Evolutionary conservation across 1,284 basidiomycete genomes (phyloP).

Genomic region (Athelia psychrophila): DNA sequence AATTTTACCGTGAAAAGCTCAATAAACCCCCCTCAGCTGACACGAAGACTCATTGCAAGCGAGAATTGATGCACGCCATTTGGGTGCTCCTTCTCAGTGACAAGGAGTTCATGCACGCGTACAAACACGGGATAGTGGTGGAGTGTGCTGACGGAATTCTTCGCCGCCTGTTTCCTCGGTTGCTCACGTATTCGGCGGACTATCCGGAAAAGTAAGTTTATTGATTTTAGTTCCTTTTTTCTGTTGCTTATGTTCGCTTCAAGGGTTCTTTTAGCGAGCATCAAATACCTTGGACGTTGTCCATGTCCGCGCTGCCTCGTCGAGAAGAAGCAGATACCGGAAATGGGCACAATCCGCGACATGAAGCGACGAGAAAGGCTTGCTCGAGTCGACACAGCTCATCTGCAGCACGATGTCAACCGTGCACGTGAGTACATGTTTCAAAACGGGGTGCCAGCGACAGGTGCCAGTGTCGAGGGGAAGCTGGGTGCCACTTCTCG

Average conservation of each 20-base stretch:
- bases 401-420: not conserved
- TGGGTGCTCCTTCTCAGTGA: constrained; percentile 13
- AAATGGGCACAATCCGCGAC: constrained; percentile 15
- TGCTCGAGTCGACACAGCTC: not conserved
- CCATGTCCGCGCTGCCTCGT: constrained; percentile 33
- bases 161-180: constrained; percentile 16
- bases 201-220: constrained; percentile 21
- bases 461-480: not conserved
- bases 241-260: constrained; percentile 3
- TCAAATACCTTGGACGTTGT: constrained; percentile 25
- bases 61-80: constrained; percentile 15
- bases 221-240: not conserved
- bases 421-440: constrained; percentile 3
- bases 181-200: constrained; percentile 21
- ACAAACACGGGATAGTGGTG: constrained; percentile 17
- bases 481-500: constrained; percentile 3
- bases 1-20: constrained; percentile 8
- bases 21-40: not conserved
- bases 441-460: not conserved
- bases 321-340: constrained; percentile 14
- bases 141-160: constrained; percentile 14
- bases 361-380: not conserved
- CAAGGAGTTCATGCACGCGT: constrained; percentile 13
- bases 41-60: constrained; percentile 11
- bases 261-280: constrained; percentile 31